phyloP scores from a whole-genome alignment of 257 asterid species.

The Oldenlandia corymbosa region DNA sequence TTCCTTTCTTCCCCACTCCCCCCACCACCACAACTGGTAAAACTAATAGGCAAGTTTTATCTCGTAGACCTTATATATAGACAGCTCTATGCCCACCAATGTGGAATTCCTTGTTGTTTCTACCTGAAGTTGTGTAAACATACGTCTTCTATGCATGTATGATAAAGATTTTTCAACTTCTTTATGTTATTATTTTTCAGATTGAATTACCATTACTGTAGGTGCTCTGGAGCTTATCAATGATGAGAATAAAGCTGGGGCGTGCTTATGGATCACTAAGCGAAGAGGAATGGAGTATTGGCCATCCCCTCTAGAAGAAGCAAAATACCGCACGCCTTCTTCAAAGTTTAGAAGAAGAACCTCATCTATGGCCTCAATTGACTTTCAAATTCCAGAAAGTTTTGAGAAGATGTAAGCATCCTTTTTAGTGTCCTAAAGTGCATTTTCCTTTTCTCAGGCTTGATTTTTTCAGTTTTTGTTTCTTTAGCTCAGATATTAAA shows the following conservation, averaged over 20 bases:
- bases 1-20: too few species aligned
- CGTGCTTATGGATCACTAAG: conserved; percentile 83
- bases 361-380: conserved; percentile 33
- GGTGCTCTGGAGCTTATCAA: conserved; percentile 83
- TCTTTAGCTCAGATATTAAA: not conserved
- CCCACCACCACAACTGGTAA: too few species aligned
- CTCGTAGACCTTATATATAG: not conserved
- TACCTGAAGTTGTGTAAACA: not conserved
- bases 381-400: conserved; percentile 61
- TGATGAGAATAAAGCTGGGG: conserved; percentile 86
- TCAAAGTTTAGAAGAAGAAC: conserved; percentile 37
- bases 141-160: not conserved
- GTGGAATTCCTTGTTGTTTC: not conserved
- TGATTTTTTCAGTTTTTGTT: not conserved
- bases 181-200: not conserved
- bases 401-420: conserved; percentile 75
- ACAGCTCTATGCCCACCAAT: not conserved
- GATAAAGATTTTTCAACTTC: not conserved
- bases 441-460: not conserved
- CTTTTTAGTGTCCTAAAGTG: not conserved
- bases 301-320: conserved; percentile 90
- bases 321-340: conserved; percentile 44
- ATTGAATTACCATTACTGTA: conserved; percentile 25
- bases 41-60: too few species aligned
- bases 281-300: conserved; percentile 87